Percentiles rank a stretch among this genome's conserved stretches.
Evolutionary conservation across 1,284 basidiomycete species (phyloP).

Genomic region (Meira miltonrushii): DNA sequence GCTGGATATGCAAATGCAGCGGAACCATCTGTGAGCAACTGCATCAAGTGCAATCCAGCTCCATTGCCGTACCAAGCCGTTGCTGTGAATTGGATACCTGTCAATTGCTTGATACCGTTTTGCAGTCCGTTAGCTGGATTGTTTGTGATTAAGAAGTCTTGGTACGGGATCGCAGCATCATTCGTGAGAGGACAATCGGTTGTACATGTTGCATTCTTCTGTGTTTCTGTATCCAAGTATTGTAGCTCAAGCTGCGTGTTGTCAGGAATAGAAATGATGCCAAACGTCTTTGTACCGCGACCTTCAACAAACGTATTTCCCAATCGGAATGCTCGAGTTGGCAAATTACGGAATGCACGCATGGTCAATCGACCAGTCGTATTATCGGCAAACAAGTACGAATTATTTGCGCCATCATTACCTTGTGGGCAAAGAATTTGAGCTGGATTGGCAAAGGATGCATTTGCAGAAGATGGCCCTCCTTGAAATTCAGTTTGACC

Average conservation of each 20-base stretch:
- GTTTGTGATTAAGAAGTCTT: slow-evolving; percentile 74
- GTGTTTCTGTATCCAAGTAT: slow-evolving; percentile 71
- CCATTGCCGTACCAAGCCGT: slow-evolving; percentile 70
- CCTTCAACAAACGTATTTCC: slow-evolving; percentile 80
- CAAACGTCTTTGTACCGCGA: slow-evolving; percentile 77
- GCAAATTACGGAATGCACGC: slow-evolving; percentile 67
- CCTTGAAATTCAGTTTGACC: slow-evolving; percentile 62
- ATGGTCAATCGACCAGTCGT: slow-evolving; percentile 68
- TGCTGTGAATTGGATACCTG: slow-evolving; percentile 67
- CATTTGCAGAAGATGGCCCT: slow-evolving; percentile 64
- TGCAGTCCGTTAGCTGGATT: slow-evolving; percentile 31
- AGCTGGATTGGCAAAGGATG: slow-evolving; percentile 66
- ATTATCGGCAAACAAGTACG: slow-evolving; percentile 76
- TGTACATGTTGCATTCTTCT: slow-evolving; percentile 61
- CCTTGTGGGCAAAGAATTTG: slow-evolving; percentile 78
- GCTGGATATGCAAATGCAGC: slow-evolving; percentile 44
- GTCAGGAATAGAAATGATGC: slow-evolving; percentile 72
- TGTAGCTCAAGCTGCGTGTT: slow-evolving; percentile 71
- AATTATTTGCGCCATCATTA: slow-evolving; percentile 69
- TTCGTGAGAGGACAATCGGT: slow-evolving; percentile 52
- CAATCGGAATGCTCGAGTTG: slow-evolving; percentile 72
- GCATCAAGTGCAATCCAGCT: slow-evolving; percentile 78
- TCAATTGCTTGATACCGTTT: slow-evolving; percentile 61
- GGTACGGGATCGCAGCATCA: slow-evolving; percentile 66
- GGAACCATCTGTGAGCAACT: slow-evolving; percentile 77